Evolutionary conservation across 75 land plant genomes (phyloP), one percentile per base, ranked within the genome.

Genomic region (Picea sitchensis): DNA sequence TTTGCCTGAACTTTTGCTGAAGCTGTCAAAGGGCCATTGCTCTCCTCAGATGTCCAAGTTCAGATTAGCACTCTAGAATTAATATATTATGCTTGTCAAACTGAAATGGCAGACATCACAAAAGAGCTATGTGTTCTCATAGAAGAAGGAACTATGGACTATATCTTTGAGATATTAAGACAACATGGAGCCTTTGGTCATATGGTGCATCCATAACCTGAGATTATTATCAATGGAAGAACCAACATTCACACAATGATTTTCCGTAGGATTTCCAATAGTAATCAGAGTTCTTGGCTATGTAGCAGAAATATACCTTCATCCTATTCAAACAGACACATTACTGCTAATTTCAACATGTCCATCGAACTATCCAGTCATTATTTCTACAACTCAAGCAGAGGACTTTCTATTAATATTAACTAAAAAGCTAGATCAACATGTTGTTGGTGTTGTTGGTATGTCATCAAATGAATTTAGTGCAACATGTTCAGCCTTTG

Each of bases 21-120:
- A 59, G 93, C 99, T 34, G 82, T 96, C 61, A 96, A 96, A 79
- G 98, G 93, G 17, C 85, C 99, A 17, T 81, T 96, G 81, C 86
- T 94, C 23, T 94, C 99, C 17, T 86, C 98, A 23, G 90, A 96
- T 69, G 80, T 71, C 68, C 82, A 96, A 69, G 88, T 94, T 36
- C 99, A 96, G 65, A 81, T 87, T 32, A 79, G 84, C 69, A 54
- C 98, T 26, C 64, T 96, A 21, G 86, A 86, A 63, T 69, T 96
- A 73, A 83, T 92, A 3, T 78, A 78, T 78, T 79, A 86, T 68
- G 81, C 88, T 26, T 81, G 78, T 71, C 63, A 87, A 17, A 85
- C 88, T 61, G 77, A 63, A 12, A 84, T 76, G 59, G 69, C 63
- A 17, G 68, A 34, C 57, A 65, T 79, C 11, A 41, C 54, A 0